These are phyloP conservation scores for Waltiozyma solani DNA, from an alignment of 1,139 yeast genomes.

Conservation along the genomic window DNA sequence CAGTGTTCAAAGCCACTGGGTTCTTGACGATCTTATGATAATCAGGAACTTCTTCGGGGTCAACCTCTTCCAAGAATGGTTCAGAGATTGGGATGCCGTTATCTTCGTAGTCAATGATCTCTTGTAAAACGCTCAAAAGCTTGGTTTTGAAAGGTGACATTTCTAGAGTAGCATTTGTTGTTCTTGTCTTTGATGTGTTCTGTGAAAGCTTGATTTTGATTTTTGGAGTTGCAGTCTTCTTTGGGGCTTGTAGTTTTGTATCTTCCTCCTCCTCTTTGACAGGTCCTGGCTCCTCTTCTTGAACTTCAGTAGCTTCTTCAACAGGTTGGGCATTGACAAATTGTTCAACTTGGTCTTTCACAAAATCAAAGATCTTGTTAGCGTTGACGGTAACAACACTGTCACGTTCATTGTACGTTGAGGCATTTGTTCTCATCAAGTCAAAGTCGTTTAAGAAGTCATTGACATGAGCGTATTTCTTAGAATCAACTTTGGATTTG, in stretches of 20 bases:
- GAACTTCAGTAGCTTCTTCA: not conserved
- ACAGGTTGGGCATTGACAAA: conserved; percentile 4
- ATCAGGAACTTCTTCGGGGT: conserved; percentile 52
- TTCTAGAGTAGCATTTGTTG: not conserved
- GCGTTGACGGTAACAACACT: conserved; percentile 57
- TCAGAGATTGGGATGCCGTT: conserved; percentile 23
- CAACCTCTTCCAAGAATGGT: conserved; percentile 47
- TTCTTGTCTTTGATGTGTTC: not conserved
- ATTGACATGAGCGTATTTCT: conserved; percentile 24
- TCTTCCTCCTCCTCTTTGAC: no score
- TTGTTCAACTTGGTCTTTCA: conserved; percentile 27
- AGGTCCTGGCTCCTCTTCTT: conserved; percentile 1
- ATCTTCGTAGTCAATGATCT: conserved; percentile 13
- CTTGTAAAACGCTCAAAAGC: conserved; percentile 11
- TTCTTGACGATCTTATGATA: conserved; percentile 58
- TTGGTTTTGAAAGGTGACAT: conserved; percentile 6
- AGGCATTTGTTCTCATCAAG: conserved; percentile 48
- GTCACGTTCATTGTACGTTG: conserved; percentile 48
- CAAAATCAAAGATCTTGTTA: conserved; percentile 28
- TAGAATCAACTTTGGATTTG: conserved; percentile 29
- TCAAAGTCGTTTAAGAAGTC: conserved; percentile 48
- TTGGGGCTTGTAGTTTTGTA: no score
- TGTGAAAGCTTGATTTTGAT: conserved; percentile 6
- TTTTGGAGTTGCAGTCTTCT: conserved; percentile 6
- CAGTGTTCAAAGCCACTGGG: conserved; percentile 67